phyloP scores from a whole-genome alignment of 805 yeast genomes.

The Wickerhamomyces xylosicus region DNA sequence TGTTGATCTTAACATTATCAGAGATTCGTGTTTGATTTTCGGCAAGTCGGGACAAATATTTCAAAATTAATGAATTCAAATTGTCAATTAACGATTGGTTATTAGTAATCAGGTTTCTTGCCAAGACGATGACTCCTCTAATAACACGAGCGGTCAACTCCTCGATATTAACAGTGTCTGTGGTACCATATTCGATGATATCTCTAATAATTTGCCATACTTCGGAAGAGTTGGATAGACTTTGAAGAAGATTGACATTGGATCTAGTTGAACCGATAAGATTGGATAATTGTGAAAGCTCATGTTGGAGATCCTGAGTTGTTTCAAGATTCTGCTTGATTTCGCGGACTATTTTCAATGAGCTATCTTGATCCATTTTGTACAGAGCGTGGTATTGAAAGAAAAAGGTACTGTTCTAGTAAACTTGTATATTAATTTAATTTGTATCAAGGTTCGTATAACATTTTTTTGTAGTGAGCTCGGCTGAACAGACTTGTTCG shows the following conservation, averaged over 20 bases:
- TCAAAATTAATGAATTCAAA: conserved; percentile 5
- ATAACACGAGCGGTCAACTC: conserved; percentile 23
- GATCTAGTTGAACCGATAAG: conserved; percentile 7
- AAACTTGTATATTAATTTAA: no score
- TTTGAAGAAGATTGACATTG: conserved; percentile 12
- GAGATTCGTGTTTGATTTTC: background rate
- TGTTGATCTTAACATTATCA: background rate
- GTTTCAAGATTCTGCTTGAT: background rate
- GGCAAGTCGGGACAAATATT: background rate
- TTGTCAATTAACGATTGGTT: conserved; percentile 21
- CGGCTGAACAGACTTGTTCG: no score
- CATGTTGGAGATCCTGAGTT: conserved; percentile 11
- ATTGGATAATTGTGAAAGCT: conserved; percentile 18
- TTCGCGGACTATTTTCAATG: no score
- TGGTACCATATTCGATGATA: conserved; percentile 4
- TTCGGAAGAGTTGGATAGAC: conserved; percentile 15
- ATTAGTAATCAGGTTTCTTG: conserved; percentile 33
- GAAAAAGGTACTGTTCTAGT: no score
- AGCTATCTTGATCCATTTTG: background rate
- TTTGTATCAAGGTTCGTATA: no score
- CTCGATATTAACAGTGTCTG: conserved; percentile 1
- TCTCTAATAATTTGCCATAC: conserved; percentile 20
- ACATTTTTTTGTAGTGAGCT: conserved; percentile 12
- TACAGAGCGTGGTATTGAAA: background rate
- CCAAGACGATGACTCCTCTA: conserved; percentile 38